These are phyloP conservation scores for Trypanosoma melophagium DNA, from an alignment of 208 protist genomes.

Conservation along the genomic window DNA sequence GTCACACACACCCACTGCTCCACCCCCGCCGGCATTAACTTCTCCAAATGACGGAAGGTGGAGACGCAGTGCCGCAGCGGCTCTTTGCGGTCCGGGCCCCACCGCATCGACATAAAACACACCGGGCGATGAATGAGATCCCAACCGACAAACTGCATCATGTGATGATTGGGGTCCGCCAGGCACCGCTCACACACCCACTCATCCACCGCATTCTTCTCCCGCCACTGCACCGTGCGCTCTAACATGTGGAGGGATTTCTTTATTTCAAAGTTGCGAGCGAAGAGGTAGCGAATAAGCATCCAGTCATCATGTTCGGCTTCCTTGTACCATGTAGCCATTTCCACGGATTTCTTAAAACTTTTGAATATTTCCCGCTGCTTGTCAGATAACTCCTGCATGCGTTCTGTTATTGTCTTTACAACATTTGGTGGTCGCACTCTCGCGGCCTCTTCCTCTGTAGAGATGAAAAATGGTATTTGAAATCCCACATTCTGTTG, in stretches of 20 bases:
- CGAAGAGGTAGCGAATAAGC: conserved; percentile 68
- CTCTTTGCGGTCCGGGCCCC: conserved; percentile 71
- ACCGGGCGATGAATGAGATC: conserved; percentile 70
- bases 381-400: conserved; percentile 45
- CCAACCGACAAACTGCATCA: conserved; percentile 84
- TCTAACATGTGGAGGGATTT: conserved; percentile 75
- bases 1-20: conserved; percentile 86
- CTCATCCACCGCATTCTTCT: conserved; percentile 50
- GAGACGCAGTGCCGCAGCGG: conserved; percentile 71
- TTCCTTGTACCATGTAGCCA: conserved; percentile 57
- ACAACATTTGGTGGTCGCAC: conserved; percentile 73
- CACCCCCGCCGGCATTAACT: conserved; percentile 79
- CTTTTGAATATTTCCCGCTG: conserved; percentile 36
- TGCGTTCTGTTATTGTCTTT: conserved; percentile 73
- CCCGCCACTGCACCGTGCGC: conserved; percentile 65
- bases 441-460: conserved; percentile 47
- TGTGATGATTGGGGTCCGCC: conserved; percentile 68
- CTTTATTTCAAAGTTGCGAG: conserved; percentile 61
- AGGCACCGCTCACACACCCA: conserved; percentile 61
- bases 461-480: conserved; percentile 75
- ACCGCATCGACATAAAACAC: conserved; percentile 85
- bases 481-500: conserved; percentile 78
- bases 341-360: conserved; percentile 46
- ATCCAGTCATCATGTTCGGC: conserved; percentile 60
- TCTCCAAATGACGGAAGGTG: conserved; percentile 68